These are phyloP conservation scores for Cantharellus cinnabarinus DNA, from an alignment of 768 basidiomycete genomes.

Conservation along the genomic window DNA sequence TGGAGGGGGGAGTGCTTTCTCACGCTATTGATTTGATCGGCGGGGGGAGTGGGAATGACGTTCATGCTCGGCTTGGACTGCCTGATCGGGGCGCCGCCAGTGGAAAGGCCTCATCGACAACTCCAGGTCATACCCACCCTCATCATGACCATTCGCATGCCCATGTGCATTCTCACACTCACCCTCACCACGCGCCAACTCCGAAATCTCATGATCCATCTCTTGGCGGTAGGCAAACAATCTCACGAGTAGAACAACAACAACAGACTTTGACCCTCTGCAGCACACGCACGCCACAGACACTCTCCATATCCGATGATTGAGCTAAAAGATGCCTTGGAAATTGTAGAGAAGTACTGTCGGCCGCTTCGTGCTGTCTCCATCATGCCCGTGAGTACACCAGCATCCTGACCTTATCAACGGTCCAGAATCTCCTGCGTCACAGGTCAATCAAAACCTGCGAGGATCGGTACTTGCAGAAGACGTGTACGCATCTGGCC, in stretches of 20 bases:
- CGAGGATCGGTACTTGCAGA: slow-evolving; percentile 55
- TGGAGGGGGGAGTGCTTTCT: slow-evolving; percentile 34
- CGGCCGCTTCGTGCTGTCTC: slow-evolving; percentile 16
- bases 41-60: slow-evolving; percentile 40
- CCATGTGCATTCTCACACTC: slow-evolving; percentile 16
- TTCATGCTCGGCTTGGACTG: slow-evolving; percentile 32
- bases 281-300: slow-evolving; percentile 52
- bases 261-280: background rate
- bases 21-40: slow-evolving; percentile 56
- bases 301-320: slow-evolving; percentile 60
- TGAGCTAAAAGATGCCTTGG: slow-evolving; percentile 42
- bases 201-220: slow-evolving; percentile 50
- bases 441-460: slow-evolving; percentile 38
- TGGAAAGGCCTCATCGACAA: background rate
- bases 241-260: too few species aligned
- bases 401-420: too few species aligned
- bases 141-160: slow-evolving; percentile 21
- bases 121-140: slow-evolving; percentile 7
- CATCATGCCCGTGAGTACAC: too few species aligned
- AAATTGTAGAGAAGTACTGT: slow-evolving; percentile 30
- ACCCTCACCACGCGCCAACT: slow-evolving; percentile 25
- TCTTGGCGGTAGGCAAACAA: slow-evolving; percentile 30
- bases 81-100: background rate
- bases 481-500: slow-evolving; percentile 41
- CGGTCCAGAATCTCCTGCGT: background rate